Conservation (phyloP, 768 basidiomycete species). For the Trametes sanguinea region DNA sequence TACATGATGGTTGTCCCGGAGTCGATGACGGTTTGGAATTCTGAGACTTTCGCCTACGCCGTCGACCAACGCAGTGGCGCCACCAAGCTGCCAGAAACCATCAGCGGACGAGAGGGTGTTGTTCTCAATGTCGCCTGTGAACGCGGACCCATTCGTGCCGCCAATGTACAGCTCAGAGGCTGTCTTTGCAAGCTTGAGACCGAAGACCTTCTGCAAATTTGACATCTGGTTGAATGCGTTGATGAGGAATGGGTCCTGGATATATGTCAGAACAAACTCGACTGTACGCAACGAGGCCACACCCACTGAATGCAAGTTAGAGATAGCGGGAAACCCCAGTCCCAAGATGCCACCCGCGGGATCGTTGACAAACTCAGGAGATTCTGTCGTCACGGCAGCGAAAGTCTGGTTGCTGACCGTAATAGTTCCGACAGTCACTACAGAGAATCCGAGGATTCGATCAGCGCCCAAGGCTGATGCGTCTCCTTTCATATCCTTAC, state of each 20-base stretch:
- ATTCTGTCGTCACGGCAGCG: slow-evolving; percentile 14
- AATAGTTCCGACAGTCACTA: slow-evolving; percentile 36
- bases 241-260: slow-evolving; percentile 24
- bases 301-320: slow-evolving; percentile 13
- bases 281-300: too few species aligned
- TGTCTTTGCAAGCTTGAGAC: slow-evolving; percentile 28
- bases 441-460: slow-evolving; percentile 7
- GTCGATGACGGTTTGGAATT: slow-evolving; percentile 29
- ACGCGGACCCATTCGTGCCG: slow-evolving; percentile 36
- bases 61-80: slow-evolving; percentile 13
- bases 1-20: slow-evolving; percentile 34
- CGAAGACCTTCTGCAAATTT: slow-evolving; percentile 24
- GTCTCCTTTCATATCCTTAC: background rate
- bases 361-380: slow-evolving; percentile 4
- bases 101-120: slow-evolving; percentile 17
- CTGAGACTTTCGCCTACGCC: slow-evolving; percentile 4
- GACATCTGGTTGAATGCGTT: slow-evolving; percentile 17
- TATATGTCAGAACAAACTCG: background rate
- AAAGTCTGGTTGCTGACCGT: slow-evolving; percentile 18
- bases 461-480: background rate
- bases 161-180: slow-evolving; percentile 38
- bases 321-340: slow-evolving; percentile 24
- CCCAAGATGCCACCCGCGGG: slow-evolving; percentile 25
- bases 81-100: slow-evolving; percentile 17
- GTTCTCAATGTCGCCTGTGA: slow-evolving; percentile 34